Evolutionary conservation across 2,329 filamentous ascomycete genomes (phyloP), one percentile per base, ranked within the genome.

Genomic region (Ophiostoma sp.): DNA sequence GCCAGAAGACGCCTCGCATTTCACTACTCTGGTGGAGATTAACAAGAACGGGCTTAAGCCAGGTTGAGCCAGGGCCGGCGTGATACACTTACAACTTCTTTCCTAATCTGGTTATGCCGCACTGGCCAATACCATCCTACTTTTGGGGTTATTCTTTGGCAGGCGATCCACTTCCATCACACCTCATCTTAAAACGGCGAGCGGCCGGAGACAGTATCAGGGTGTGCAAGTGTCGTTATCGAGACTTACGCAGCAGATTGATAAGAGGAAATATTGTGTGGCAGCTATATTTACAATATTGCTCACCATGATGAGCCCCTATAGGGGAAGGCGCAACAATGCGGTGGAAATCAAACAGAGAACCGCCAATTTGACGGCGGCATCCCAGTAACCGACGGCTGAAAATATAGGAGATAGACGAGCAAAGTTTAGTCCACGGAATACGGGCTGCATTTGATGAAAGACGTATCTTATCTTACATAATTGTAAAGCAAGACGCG

Each of bases 1-100:
- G 27, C 27, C 27, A 27, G 27, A 27, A 27, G 27, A 27, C 27
- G 27, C 27, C 27, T 27, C 27, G 27, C 27, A 27, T 27, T 27
- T 27, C n/a, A 55, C 27, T 55, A 55, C 27, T 55, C n/a, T 55
- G 49, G 49, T 55, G 49, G 49, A 55, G 27, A 55, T 55, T 36
- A 27, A 55, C 16, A 18, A 18, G n/a, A 27, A 27, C 27, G 27
- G 27, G 27, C 27, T 27, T 55, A 52, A 52, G n/a, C 49, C n/a
- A 18, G n/a, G 16, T 52, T 52, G 16, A 52, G 16, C 47, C 27
- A 14, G 38, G 27, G 55, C 55, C 36, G 55, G 27, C 18, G 12
- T 12, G 60, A 40, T 9, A 63, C 60, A 63, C 60, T 44, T 66
- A 44, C 49, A 58, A 36, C 40, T 41, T 42, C n/a, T 55, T 66